phyloP scores from a whole-genome alignment of 352 stramenopile genomes.

The Pythium dissimile region DNA sequence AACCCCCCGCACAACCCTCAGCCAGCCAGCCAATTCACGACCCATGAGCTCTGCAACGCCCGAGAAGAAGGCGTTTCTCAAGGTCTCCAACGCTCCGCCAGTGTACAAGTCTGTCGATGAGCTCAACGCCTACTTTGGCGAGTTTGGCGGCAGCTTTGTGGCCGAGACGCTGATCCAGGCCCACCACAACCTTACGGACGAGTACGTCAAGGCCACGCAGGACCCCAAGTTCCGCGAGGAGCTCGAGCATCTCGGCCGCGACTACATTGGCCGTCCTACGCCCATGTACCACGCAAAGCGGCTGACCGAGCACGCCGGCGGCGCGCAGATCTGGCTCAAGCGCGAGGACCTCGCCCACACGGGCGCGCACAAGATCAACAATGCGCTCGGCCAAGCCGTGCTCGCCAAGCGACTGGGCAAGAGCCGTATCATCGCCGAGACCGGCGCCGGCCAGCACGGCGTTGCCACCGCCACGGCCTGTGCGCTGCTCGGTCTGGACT shows the following conservation, averaged over 20 bases:
- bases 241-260: slow-evolving; percentile 94
- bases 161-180: slow-evolving; percentile 96
- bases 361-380: slow-evolving; percentile 99
- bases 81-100: slow-evolving; percentile 72
- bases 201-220: slow-evolving; percentile 93
- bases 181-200: slow-evolving; percentile 92
- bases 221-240: slow-evolving; percentile 95
- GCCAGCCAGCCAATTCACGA: not conserved
- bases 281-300: slow-evolving; percentile 96
- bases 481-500: slow-evolving; percentile 94
- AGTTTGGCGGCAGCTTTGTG: slow-evolving; percentile 97
- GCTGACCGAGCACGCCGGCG: slow-evolving; percentile 91
- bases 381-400: slow-evolving; percentile 95
- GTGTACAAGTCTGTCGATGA: slow-evolving; percentile 59
- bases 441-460: slow-evolving; percentile 96
- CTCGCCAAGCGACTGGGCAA: slow-evolving; percentile 96
- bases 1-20: not conserved
- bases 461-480: slow-evolving; percentile 97
- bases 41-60: slow-evolving; percentile 20
- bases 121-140: slow-evolving; percentile 85
- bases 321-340: slow-evolving; percentile 98
- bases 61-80: slow-evolving; percentile 42
- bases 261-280: slow-evolving; percentile 92
- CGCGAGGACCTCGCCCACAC: slow-evolving; percentile 98
- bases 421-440: slow-evolving; percentile 98